phyloP scores from a whole-genome alignment of 495 filamentous ascomycete genomes.

The Aspergillus panamensis region DNA sequence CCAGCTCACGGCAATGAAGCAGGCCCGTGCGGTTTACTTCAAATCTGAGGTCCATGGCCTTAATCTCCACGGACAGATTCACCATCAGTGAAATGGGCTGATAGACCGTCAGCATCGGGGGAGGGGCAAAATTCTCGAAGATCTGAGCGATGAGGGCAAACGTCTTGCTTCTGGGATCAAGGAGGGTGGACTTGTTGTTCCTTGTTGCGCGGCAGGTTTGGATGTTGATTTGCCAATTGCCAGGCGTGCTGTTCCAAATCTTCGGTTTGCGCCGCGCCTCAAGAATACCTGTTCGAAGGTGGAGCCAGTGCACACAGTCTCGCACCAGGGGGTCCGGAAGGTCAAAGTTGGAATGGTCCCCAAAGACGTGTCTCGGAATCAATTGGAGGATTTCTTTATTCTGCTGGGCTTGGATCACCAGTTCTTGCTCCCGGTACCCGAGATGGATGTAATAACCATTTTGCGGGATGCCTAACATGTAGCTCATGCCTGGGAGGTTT shows the following conservation, averaged over 20 bases:
- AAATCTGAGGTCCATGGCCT: slow-evolving; percentile 51
- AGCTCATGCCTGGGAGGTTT: slow-evolving; percentile 42
- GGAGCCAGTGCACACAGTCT: slow-evolving; percentile 57
- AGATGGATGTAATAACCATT: slow-evolving; percentile 39
- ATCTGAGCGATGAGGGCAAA: slow-evolving; percentile 29
- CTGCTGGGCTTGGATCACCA: slow-evolving; percentile 25
- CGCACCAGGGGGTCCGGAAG: slow-evolving; percentile 47
- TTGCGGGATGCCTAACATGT: slow-evolving; percentile 30
- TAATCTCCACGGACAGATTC: slow-evolving; percentile 41
- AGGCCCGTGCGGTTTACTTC: slow-evolving; percentile 27
- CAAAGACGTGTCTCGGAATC: slow-evolving; percentile 41
- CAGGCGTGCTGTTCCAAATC: slow-evolving; percentile 34
- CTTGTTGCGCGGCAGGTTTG: slow-evolving; percentile 21
- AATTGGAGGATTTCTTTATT: slow-evolving; percentile 36
- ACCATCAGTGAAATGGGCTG: slow-evolving; percentile 17
- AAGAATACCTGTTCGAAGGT: slow-evolving; percentile 39
- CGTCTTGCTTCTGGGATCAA: slow-evolving; percentile 33
- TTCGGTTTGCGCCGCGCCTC: slow-evolving; percentile 31
- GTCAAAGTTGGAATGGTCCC: slow-evolving; percentile 18
- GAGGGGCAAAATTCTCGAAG: slow-evolving; percentile 33
- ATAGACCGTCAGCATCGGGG: slow-evolving; percentile 32
- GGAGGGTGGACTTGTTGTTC: slow-evolving; percentile 16
- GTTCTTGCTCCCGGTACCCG: slow-evolving; percentile 27
- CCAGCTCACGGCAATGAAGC: slow-evolving; percentile 29
- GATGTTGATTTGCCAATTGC: slow-evolving; percentile 34